Base-by-base conservation (phyloP, 75 land plant genomes). In the Pinus taeda region DNA sequence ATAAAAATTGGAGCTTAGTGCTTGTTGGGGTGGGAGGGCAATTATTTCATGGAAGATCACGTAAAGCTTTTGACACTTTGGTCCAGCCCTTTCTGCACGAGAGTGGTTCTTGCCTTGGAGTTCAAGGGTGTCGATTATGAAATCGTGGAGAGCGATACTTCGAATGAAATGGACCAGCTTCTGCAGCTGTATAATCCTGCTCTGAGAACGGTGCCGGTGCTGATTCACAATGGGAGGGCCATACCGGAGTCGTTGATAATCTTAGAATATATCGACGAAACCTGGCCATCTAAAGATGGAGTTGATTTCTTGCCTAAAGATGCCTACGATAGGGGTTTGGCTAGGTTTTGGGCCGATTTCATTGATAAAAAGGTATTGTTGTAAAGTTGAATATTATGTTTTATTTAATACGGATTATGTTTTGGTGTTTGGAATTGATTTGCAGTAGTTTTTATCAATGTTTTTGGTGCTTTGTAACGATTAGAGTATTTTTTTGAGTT, bases 41-140 rank as follows among this genome's bases (percentile, higher is more conserved):
- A 49, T 49, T 49, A 49, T 8, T 8, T 8, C 55, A 49, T 49
- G 71, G 71, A 67, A 17, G 33, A 39, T 4, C 55, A 69, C 42
- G 79, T 69, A 30, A 63, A 77, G 75, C n/a, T 77, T 37, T 30
- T 70, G 37, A 67, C 75, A 9, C 29, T 69, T 5, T 79, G 82
- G 82, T 74, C 74, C 14, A 81, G 82, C 74, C 82, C 81, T 3
- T 80, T 80, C 15, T 83, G 82, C 37, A 60, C 45, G 69, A 78
- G 81, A 63, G 81, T 78, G n/a, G 5, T 64, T n/a, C 15, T 81
- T 13, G 82, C 74, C 14, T 57, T 78, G 63, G 61, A 60, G 24
- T 42, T 37, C 45, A 81, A 81, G 60, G 82, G 82, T 45, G 57
- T 81, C 20, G 17, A 63, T 11, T 81, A 79, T 53, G 82, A 79